Percentiles rank a stretch among this genome's conserved stretches.
These are phyloP conservation scores for Lunularia cruciata DNA, from an alignment of 225 moss, liverwort and hornwort genomes.

Conservation along the genomic window DNA sequence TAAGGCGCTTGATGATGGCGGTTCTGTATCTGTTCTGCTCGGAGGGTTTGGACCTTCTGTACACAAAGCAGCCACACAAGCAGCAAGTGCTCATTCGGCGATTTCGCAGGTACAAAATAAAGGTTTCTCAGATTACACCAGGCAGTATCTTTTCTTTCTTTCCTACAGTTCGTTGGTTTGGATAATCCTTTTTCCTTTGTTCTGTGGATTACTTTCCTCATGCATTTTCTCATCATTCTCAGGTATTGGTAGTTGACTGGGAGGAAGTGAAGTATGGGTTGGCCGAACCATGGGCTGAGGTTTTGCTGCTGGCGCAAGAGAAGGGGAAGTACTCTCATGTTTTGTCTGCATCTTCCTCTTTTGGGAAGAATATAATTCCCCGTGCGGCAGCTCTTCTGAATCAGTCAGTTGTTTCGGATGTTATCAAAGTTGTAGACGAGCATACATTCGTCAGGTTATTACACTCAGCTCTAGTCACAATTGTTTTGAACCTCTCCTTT, in stretches of 20 bases:
- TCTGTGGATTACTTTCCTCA: background rate
- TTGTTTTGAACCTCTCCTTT: background rate
- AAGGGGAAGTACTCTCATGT: slow-evolving; percentile 78
- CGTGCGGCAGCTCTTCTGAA: slow-evolving; percentile 82
- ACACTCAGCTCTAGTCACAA: background rate
- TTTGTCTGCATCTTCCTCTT: slow-evolving; percentile 71
- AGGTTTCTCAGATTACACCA: too few species aligned
- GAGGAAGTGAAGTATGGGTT: slow-evolving; percentile 71
- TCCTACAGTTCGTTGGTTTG: too few species aligned
- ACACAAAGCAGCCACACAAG: slow-evolving; percentile 70
- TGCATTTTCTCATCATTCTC: too few species aligned
- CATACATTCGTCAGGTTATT: slow-evolving; percentile 80
- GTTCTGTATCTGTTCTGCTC: slow-evolving; percentile 60
- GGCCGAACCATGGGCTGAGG: slow-evolving; percentile 93
- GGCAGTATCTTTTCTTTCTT: too few species aligned
- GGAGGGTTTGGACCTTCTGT: slow-evolving; percentile 67
- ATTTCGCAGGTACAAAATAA: slow-evolving; percentile 68
- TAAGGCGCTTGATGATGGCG: slow-evolving; percentile 52
- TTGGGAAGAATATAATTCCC: slow-evolving; percentile 83
- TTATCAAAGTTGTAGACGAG: slow-evolving; percentile 71
- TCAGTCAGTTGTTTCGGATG: slow-evolving; percentile 78
- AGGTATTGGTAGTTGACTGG: slow-evolving; percentile 84
- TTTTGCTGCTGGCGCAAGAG: slow-evolving; percentile 55
- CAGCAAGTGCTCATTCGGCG: slow-evolving; percentile 65
- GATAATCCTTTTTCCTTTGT: background rate